phyloP scores from a whole-genome alignment of 306 rosid species.

The Datisca glomerata region DNA sequence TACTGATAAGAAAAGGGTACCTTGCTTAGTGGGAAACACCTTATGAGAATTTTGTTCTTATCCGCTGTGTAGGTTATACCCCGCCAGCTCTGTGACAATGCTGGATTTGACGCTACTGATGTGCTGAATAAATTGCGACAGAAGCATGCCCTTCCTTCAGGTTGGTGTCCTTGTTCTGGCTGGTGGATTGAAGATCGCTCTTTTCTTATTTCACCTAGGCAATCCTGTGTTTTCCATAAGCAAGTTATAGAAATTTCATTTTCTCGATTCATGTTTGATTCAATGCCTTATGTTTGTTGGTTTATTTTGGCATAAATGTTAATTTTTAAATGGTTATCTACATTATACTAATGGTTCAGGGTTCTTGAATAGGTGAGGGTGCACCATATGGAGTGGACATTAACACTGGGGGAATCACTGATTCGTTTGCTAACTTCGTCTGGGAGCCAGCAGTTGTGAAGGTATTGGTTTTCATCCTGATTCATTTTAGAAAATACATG shows the following conservation, averaged over 20 bases:
- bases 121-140: slow-evolving; percentile 92
- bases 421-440: slow-evolving; percentile 86
- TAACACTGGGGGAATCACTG: slow-evolving; percentile 86
- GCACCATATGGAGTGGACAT: slow-evolving; percentile 91
- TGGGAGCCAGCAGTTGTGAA: slow-evolving; percentile 99
- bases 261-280: no score
- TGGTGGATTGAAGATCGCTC: no score
- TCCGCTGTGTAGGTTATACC: slow-evolving; percentile 75
- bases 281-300: no score
- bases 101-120: slow-evolving; percentile 98
- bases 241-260: no score
- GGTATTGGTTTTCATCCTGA: slow-evolving; percentile 25
- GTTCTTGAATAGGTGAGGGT: slow-evolving; percentile 52
- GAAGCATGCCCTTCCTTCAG: slow-evolving; percentile 86
- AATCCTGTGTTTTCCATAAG: no score
- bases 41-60: slow-evolving; percentile 12
- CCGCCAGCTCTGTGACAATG: slow-evolving; percentile 94
- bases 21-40: no score
- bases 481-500: neutral
- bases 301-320: no score
- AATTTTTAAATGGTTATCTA: neutral
- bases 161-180: slow-evolving; percentile 23
- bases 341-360: neutral
- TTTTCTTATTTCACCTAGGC: no score
- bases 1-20: no score